Percentiles rank a stretch among this genome's conserved stretches.
These are phyloP conservation scores for Lactarius indigo DNA, from an alignment of 768 basidiomycete species.

Conservation along the genomic window DNA sequence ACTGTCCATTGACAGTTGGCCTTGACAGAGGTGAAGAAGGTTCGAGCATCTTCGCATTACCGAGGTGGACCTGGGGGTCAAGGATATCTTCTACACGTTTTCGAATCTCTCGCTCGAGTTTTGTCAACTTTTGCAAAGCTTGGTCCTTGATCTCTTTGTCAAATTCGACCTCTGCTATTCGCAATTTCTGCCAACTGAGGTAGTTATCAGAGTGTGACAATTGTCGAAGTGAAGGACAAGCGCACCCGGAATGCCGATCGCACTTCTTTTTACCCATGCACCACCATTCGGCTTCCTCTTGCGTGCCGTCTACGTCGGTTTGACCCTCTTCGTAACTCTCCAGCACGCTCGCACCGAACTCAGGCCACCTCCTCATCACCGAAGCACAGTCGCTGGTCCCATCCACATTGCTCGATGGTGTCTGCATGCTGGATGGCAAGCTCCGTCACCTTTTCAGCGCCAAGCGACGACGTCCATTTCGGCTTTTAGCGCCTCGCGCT, in stretches of 20 bases:
- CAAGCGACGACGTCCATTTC: conserved; percentile 67
- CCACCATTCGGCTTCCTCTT: conserved; percentile 62
- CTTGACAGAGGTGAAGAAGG: conserved; percentile 26
- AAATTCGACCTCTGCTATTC: conserved; percentile 64
- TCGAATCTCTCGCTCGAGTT: conserved; percentile 73
- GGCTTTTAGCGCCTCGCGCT: conserved; percentile 61
- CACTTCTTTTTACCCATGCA: conserved; percentile 73
- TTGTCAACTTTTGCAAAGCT: conserved; percentile 60
- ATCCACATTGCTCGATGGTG: conserved; percentile 72
- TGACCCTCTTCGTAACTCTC: conserved; percentile 59
- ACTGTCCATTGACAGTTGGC: conserved; percentile 32
- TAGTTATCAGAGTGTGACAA: conserved; percentile 15
- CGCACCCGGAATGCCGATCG: conserved; percentile 74
- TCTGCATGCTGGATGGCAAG: conserved; percentile 67
- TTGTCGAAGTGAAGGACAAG: background rate
- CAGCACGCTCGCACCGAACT: conserved; percentile 61
- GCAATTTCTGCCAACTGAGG: conserved; percentile 74
- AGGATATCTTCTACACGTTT: conserved; percentile 72
- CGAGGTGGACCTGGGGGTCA: conserved; percentile 28
- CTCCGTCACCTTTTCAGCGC: conserved; percentile 64
- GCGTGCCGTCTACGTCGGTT: conserved; percentile 37
- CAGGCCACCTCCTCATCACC: conserved; percentile 78
- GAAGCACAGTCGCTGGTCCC: conserved; percentile 82
- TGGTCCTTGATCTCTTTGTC: conserved; percentile 77
- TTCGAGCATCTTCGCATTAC: conserved; percentile 9